Base-by-base conservation (phyloP, 1,284 basidiomycete species). In the Sanguinoderma infundibulare region DNA sequence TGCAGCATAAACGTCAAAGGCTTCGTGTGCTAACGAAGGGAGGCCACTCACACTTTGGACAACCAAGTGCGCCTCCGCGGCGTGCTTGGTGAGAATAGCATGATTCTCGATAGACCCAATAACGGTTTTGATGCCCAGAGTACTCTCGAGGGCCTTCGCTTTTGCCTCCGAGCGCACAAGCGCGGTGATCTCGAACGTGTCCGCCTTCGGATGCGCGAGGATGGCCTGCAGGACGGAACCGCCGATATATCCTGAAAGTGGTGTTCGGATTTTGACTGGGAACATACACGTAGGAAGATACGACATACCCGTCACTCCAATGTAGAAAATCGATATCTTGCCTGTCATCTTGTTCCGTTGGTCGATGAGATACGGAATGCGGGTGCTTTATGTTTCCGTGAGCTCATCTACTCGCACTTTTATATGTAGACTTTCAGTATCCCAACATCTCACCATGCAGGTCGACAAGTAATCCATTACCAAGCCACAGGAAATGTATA, bases 101-200 rank as follows among this genome's bases (percentile, higher is more conserved):
- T 55, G 30, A 26, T 69, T 67, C 22, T 57, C 50, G 50, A 65
- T 53, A 15, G 69, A 61, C 9, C 70, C 71, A 20, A 71, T 50
- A 15, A 71, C 65, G 6, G 69, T 44, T 46, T 69, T 73, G 36
- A 72, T 58, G 20, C 67, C 67, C 28, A 70, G 56, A 1, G 53
- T 38, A 22, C 38, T 40, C 50, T 69, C 62, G 24, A 72, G 57
- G 10, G 55, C 51, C 53, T 66, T 66, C 24, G 70, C 70, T 59
- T 73, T 72, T 47, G 66, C 66, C 15, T 35, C 46, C 35, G 53
- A 38, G 26, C 69, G 67, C 4, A 70, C 53, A 26, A 67, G 44
- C 5, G 62, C 60, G 15, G 63, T 70, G 44, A 71, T 67, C 10
- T 64, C 54, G 34, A 67, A 66, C 1, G 49, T 42, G 17, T 35